These are phyloP conservation scores for Lagenaria siceraria DNA, from an alignment of 306 rosid genomes.

Conservation along the genomic window DNA sequence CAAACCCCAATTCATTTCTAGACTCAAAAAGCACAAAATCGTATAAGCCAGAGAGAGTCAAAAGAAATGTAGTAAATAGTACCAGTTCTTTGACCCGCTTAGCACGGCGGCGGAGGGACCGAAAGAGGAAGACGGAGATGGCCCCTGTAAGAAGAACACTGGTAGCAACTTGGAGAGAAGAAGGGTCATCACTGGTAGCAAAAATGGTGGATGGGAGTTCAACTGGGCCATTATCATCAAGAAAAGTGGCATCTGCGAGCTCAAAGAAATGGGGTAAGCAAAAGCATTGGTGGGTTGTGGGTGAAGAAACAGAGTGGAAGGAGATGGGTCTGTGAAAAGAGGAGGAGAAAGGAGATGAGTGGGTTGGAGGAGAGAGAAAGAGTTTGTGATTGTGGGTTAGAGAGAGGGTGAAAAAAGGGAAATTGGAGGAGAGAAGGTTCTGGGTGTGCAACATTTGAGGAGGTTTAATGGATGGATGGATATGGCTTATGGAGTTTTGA, in stretches of 20 bases:
- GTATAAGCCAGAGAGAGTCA: neutral
- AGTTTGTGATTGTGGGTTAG: constrained; percentile 4
- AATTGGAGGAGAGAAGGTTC: constrained; percentile 26
- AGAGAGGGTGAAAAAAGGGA: constrained; percentile 14
- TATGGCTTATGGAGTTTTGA: neutral
- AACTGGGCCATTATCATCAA: constrained; percentile 51
- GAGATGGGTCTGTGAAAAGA: constrained; percentile 27
- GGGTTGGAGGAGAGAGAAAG: constrained; percentile 14
- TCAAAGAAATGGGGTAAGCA: constrained; percentile 31
- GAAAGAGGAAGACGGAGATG: constrained; percentile 70
- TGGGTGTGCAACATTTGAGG: constrained; percentile 45
- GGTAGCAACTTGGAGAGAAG: constrained; percentile 67
- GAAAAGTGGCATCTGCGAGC: constrained; percentile 6
- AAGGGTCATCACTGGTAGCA: constrained; percentile 60
- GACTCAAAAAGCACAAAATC: neutral
- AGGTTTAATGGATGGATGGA: neutral
- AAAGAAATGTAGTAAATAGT: neutral
- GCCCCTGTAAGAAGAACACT: constrained; percentile 88
- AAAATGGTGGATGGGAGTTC: constrained; percentile 57
- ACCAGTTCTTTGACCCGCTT: constrained; percentile 74
- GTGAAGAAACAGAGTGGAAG: constrained; percentile 20
- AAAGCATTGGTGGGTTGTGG: constrained; percentile 17
- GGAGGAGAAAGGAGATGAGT: neutral
- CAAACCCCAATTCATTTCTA: neutral
- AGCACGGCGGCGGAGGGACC: constrained; percentile 82